Percentiles rank a stretch among this genome's conserved stretches.
Evolutionary conservation across 2,329 filamentous ascomycete species (phyloP).

Genomic region (Aspergillus sp.): DNA sequence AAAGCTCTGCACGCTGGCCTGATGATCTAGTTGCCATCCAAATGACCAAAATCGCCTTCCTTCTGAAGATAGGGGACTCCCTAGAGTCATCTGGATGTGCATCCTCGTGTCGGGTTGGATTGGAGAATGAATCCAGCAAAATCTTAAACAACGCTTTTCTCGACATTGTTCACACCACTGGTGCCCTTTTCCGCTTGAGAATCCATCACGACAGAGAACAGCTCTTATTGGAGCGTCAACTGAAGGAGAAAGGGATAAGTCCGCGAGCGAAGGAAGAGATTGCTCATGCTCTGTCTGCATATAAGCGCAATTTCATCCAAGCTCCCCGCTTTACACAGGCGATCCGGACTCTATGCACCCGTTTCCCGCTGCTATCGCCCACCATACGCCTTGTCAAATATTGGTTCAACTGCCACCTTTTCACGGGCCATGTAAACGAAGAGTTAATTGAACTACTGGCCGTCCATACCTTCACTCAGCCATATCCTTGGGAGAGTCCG

Average conservation of each 20-base stretch:
- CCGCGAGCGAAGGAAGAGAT: conserved; percentile 60
- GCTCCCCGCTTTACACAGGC: conserved; percentile 73
- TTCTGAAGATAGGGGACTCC: conserved; percentile 63
- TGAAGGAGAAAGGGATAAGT: conserved; percentile 64
- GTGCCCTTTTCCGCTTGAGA: conserved; percentile 70
- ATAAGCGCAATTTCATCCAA: conserved; percentile 64
- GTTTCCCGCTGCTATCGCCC: conserved; percentile 68
- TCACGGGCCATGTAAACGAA: conserved; percentile 64
- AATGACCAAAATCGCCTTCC: conserved; percentile 84
- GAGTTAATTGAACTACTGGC: conserved; percentile 81
- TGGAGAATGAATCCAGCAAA: conserved; percentile 65
- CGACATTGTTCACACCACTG: conserved; percentile 66
- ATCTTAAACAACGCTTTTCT: conserved; percentile 73
- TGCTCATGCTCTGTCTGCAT: conserved; percentile 58
- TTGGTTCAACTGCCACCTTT: conserved; percentile 81
- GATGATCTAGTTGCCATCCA: conserved; percentile 87
- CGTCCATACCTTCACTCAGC: conserved; percentile 67
- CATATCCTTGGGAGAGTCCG: conserved; percentile 71
- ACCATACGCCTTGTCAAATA: conserved; percentile 78
- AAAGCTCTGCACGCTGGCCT: conserved; percentile 88
- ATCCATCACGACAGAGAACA: conserved; percentile 86
- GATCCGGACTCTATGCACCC: conserved; percentile 69
- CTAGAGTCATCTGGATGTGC: conserved; percentile 55
- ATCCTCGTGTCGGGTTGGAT: conserved; percentile 62
- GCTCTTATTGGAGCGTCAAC: conserved; percentile 65